phyloP scores from a whole-genome alignment of 1,284 basidiomycete genomes.

The Peniophora sp. region DNA sequence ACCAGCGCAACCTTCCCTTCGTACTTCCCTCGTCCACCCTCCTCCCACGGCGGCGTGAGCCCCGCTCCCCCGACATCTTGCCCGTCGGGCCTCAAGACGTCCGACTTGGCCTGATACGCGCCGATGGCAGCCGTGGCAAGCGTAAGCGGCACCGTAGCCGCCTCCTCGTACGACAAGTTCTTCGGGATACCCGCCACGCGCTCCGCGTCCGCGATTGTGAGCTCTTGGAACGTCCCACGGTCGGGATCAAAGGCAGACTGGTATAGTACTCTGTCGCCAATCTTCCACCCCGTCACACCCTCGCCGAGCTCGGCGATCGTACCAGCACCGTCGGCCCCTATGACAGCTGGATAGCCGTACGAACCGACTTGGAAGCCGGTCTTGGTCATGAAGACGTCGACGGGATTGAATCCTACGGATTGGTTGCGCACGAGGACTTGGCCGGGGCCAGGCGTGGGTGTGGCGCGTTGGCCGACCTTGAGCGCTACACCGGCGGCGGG shows the following conservation, averaged over 20 bases:
- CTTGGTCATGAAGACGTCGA: constrained; percentile 33
- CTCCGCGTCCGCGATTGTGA: constrained; percentile 20
- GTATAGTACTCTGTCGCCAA: constrained; percentile 33
- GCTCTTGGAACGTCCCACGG: constrained; percentile 25
- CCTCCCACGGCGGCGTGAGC: constrained; percentile 16
- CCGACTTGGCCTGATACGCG: constrained; percentile 12
- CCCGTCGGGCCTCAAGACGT: too few species aligned
- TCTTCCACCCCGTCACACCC: constrained; percentile 24
- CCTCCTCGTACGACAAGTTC: constrained; percentile 21
- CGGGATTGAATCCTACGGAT: constrained; percentile 30
- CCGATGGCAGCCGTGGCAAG: constrained; percentile 20
- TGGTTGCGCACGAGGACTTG: constrained; percentile 34
- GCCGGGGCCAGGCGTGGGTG: constrained; percentile 24
- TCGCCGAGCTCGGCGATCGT: constrained; percentile 31
- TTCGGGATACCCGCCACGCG: constrained; percentile 21
- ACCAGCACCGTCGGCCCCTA: constrained; percentile 40
- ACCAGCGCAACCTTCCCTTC: constrained; percentile 22
- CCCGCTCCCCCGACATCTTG: constrained; percentile 2
- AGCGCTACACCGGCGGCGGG: constrained; percentile 16
- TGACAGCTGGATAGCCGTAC: constrained; percentile 27
- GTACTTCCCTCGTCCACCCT: constrained; percentile 20
- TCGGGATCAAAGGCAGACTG: constrained; percentile 14
- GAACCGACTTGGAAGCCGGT: constrained; percentile 17
- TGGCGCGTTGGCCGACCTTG: constrained; percentile 11
- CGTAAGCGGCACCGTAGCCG: constrained; percentile 21